Percentiles rank a stretch among this genome's conserved stretches.
Conservation (phyloP, 257 asterid genomes). For the Solanum neorickii region DNA sequence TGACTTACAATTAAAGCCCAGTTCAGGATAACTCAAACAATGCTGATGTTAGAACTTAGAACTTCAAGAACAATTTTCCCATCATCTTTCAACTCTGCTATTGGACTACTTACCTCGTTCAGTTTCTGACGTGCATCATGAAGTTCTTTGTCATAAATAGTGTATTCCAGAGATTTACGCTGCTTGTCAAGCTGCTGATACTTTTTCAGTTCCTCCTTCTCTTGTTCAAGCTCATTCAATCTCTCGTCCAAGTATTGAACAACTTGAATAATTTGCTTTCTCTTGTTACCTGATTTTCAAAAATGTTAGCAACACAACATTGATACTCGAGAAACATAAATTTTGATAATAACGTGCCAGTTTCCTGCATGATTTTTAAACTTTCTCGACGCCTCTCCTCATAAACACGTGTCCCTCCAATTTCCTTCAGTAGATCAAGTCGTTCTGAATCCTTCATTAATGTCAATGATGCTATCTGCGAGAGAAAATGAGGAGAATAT, state of each 20-base stretch:
- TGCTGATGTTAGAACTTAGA: background rate
- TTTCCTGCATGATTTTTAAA: slow-evolving; percentile 94
- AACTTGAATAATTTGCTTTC: slow-evolving; percentile 93
- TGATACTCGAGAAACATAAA: slow-evolving; percentile 5
- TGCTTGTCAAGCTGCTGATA: slow-evolving; percentile 92
- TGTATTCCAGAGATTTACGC: slow-evolving; percentile 85
- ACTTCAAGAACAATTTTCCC: background rate
- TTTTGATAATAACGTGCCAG: slow-evolving; percentile 41
- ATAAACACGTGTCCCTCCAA: slow-evolving; percentile 98
- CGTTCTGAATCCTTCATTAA: slow-evolving; percentile 96
- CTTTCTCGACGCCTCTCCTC: slow-evolving; percentile 99
- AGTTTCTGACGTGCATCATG: slow-evolving; percentile 83
- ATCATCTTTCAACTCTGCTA: background rate
- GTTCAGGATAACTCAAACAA: background rate
- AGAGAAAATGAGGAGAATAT: slow-evolving; percentile 13
- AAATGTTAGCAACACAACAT: slow-evolving; percentile 13
- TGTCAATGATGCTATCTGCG: slow-evolving; percentile 81
- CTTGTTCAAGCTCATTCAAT: slow-evolving; percentile 95
- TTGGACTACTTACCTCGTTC: slow-evolving; percentile 33
- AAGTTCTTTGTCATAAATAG: slow-evolving; percentile 92
- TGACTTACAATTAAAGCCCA: background rate
- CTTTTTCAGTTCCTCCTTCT: slow-evolving; percentile 86
- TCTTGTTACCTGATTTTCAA: slow-evolving; percentile 63
- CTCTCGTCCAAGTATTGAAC: slow-evolving; percentile 96
- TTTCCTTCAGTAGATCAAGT: slow-evolving; percentile 95